phyloP scores from a whole-genome alignment of 2,329 filamentous ascomycete species.

The Penicillium janthinellum region DNA sequence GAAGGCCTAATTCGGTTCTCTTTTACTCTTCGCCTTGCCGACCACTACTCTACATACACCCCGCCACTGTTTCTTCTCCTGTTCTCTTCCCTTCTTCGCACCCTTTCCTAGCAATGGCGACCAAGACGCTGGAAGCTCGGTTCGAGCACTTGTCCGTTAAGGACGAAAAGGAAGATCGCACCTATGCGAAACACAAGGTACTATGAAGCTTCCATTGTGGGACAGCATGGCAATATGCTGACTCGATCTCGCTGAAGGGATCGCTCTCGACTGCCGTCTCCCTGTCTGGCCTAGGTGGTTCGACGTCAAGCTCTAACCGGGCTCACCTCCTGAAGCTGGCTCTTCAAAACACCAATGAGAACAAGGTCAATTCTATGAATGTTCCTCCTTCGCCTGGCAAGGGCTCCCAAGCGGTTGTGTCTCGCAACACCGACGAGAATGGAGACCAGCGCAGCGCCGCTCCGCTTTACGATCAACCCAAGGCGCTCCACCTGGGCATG shows the following conservation, averaged over 20 bases:
- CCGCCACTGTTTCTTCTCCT: not conserved
- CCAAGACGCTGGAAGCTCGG: slow-evolving; percentile 77
- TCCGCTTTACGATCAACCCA: slow-evolving; percentile 59
- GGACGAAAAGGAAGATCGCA: slow-evolving; percentile 75
- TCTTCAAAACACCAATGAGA: slow-evolving; percentile 74
- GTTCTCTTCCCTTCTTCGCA: slow-evolving; percentile 3
- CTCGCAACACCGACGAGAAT: slow-evolving; percentile 52
- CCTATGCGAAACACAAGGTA: slow-evolving; percentile 78
- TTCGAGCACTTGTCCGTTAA: slow-evolving; percentile 88
- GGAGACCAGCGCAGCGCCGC: slow-evolving; percentile 38
- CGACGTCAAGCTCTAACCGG: slow-evolving; percentile 58
- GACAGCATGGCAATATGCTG: slow-evolving; percentile 15
- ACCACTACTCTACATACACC: not conserved
- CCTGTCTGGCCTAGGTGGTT: slow-evolving; percentile 50
- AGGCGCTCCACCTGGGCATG: slow-evolving; percentile 83
- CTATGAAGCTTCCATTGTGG: slow-evolving; percentile 6
- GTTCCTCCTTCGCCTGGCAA: slow-evolving; percentile 63
- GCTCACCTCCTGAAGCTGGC: slow-evolving; percentile 85
- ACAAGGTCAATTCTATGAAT: slow-evolving; percentile 57
- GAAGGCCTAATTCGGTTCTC: slow-evolving; percentile 1
- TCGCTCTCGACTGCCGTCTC: slow-evolving; percentile 51
- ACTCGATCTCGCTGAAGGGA: slow-evolving; percentile 38
- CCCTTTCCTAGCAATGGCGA: slow-evolving; percentile 60
- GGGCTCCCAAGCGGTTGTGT: slow-evolving; percentile 51
- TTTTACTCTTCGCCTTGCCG: not conserved